Percentiles rank a stretch among this genome's conserved stretches.
These are phyloP conservation scores for Dicorynia guianensis DNA, from an alignment of 306 rosid genomes.

Conservation along the genomic window DNA sequence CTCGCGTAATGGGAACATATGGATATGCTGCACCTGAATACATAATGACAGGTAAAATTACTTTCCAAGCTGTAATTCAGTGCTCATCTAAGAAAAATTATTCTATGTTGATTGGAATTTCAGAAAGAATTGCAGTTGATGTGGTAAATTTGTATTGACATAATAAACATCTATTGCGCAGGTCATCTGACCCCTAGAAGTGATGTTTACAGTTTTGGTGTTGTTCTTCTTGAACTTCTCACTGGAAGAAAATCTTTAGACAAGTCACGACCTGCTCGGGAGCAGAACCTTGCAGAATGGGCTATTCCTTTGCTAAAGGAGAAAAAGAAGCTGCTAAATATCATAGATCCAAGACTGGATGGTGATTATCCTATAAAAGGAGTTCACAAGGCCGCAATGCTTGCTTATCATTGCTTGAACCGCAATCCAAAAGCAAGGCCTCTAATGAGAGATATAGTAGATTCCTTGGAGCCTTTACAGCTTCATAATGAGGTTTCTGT, in stretches of 20 bases:
- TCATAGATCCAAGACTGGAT: slow-evolving; percentile 83
- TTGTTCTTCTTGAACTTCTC: slow-evolving; percentile 90
- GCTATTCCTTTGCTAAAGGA: slow-evolving; percentile 91
- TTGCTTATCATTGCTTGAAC: slow-evolving; percentile 92
- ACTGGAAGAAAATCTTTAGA: slow-evolving; percentile 90
- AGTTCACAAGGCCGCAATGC: slow-evolving; percentile 88
- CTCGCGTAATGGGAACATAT: slow-evolving; percentile 96
- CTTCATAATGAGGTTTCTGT: slow-evolving; percentile 49
- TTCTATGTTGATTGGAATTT: background rate
- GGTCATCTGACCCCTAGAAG: slow-evolving; percentile 95
- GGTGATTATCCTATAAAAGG: slow-evolving; percentile 86
- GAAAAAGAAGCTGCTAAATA: slow-evolving; percentile 78
- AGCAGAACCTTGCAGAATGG: slow-evolving; percentile 95
- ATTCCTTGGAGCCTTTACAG: slow-evolving; percentile 94
- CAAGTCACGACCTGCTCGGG: slow-evolving; percentile 80
- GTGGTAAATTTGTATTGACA: background rate
- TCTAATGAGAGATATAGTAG: slow-evolving; percentile 92
- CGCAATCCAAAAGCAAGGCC: slow-evolving; percentile 98
- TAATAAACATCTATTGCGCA: slow-evolving; percentile 45
- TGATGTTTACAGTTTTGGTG: slow-evolving; percentile 96
- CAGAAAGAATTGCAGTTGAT: background rate
- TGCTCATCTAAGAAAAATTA: slow-evolving; percentile 5
- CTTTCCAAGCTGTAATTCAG: background rate
- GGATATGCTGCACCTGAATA: slow-evolving; percentile 99
- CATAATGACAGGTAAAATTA: slow-evolving; percentile 79